These are phyloP conservation scores for Tillandsia leiboldiana DNA, from an alignment of 176 grass and related monocot species.

Conservation along the genomic window DNA sequence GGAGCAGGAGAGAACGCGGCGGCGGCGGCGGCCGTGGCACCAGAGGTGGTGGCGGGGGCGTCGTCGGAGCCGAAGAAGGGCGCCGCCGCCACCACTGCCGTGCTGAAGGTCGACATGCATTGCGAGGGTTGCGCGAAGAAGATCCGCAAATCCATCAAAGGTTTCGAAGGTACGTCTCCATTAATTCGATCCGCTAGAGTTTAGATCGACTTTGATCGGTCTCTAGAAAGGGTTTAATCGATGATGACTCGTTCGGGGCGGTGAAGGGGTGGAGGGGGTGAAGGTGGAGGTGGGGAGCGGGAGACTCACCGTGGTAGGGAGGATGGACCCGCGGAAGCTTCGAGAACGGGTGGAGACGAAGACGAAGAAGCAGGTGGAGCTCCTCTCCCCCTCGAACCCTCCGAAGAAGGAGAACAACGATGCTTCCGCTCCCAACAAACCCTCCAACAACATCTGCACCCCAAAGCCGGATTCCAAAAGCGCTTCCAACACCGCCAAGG, in stretches of 20 bases:
- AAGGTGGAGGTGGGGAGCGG: conserved; percentile 46
- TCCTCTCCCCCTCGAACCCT: conserved; percentile 20
- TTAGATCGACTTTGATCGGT: background rate
- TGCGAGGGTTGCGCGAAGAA: conserved; percentile 63
- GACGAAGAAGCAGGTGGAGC: conserved; percentile 63
- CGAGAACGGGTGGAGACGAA: conserved; percentile 47
- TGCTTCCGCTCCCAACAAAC: background rate
- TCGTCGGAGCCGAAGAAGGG: background rate
- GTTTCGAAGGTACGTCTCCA: conserved; percentile 28
- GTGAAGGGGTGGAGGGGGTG: conserved; percentile 65
- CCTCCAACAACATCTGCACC: background rate
- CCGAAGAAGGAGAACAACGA: conserved; percentile 13
- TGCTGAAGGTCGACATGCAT: conserved; percentile 81
- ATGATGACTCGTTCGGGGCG: background rate
- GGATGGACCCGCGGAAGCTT: conserved; percentile 68
- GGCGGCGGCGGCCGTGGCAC: background rate
- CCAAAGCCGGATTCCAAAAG: background rate
- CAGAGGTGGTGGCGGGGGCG: conserved; percentile 1
- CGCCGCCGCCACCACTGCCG: conserved; percentile 26
- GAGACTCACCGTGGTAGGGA: conserved; percentile 53
- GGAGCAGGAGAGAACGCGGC: background rate
- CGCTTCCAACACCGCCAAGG: background rate
- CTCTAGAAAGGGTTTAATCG: background rate
- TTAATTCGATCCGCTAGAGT: background rate
- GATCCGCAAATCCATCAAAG: conserved; percentile 44